These are phyloP conservation scores for Byssothecium circinans DNA, from an alignment of 2,329 filamentous ascomycete species.

Conservation along the genomic window DNA sequence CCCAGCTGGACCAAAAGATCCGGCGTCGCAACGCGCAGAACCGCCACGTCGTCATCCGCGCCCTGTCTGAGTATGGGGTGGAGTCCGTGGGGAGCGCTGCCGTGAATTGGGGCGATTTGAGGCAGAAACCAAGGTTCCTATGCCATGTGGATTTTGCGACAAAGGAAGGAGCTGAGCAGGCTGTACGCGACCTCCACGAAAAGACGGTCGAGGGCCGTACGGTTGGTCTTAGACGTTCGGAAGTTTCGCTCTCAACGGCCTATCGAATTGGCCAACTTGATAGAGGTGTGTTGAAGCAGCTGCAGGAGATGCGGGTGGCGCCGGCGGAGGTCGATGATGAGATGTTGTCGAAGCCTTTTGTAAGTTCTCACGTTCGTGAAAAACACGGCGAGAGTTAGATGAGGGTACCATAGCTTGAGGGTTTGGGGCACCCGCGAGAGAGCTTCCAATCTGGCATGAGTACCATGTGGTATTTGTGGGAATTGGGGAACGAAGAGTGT, in stretches of 20 bases:
- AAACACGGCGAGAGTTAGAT: too few species aligned
- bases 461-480: too few species aligned
- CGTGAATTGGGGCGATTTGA: slow-evolving; percentile 11
- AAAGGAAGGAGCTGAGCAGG: slow-evolving; percentile 23
- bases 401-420: too few species aligned
- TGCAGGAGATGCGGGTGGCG: slow-evolving; percentile 20
- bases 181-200: slow-evolving; percentile 15
- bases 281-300: slow-evolving; percentile 9
- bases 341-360: slow-evolving; percentile 8
- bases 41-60: slow-evolving; percentile 9
- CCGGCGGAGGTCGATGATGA: slow-evolving; percentile 13
- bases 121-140: slow-evolving; percentile 13
- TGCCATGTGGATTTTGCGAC: slow-evolving; percentile 26
- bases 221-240: slow-evolving; percentile 5
- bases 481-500: too few species aligned
- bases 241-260: slow-evolving; percentile 10
- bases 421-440: too few species aligned
- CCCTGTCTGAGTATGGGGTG: slow-evolving; percentile 20
- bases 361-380: too few species aligned
- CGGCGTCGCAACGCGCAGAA: slow-evolving; percentile 1
- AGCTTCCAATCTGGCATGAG: too few species aligned
- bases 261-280: slow-evolving; percentile 19
- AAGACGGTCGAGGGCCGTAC: slow-evolving; percentile 16
- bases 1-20: background rate
- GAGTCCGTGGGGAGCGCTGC: slow-evolving; percentile 14